These are phyloP conservation scores for Neopestalotiopsis sp. DNA, from an alignment of 2,329 filamentous ascomycete species.

Conservation along the genomic window DNA sequence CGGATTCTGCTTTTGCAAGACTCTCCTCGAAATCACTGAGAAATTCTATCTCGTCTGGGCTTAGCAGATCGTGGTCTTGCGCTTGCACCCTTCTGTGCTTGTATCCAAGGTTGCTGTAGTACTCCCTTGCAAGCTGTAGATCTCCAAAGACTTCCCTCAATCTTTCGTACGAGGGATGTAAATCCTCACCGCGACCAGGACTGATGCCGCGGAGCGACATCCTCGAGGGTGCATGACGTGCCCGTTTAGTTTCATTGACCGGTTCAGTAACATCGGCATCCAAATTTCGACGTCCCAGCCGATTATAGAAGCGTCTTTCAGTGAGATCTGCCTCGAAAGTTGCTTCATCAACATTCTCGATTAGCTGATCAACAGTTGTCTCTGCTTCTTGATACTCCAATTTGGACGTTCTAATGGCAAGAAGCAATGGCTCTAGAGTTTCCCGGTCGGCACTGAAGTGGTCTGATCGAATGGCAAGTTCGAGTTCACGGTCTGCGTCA, in stretches of 20 bases:
- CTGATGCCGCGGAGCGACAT: slow-evolving; percentile 34
- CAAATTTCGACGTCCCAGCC: slow-evolving; percentile 20
- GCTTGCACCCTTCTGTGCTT: slow-evolving; percentile 36
- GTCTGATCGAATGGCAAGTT: slow-evolving; percentile 23
- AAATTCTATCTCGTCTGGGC: slow-evolving; percentile 42
- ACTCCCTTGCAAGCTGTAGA: slow-evolving; percentile 52
- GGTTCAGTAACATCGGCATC: neutral
- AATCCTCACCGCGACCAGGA: slow-evolving; percentile 41
- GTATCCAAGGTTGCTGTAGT: slow-evolving; percentile 48
- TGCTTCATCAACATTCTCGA: slow-evolving; percentile 32
- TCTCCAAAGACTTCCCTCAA: slow-evolving; percentile 50
- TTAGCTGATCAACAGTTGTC: slow-evolving; percentile 31
- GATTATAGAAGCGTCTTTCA: slow-evolving; percentile 32
- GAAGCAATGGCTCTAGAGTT: neutral
- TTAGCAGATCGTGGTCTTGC: slow-evolving; percentile 27
- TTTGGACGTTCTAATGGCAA: neutral
- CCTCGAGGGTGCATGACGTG: slow-evolving; percentile 24
- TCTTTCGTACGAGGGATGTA: slow-evolving; percentile 52
- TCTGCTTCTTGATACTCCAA: slow-evolving; percentile 29
- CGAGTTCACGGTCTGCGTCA: slow-evolving; percentile 30
- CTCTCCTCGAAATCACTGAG: slow-evolving; percentile 42
- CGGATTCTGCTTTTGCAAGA: slow-evolving; percentile 37
- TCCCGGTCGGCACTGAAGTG: neutral
- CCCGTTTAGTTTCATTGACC: neutral
- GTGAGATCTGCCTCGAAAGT: slow-evolving; percentile 28